These are phyloP conservation scores for Saussurea involucrata DNA, from an alignment of 129 eudicot species.

Conservation along the genomic window DNA sequence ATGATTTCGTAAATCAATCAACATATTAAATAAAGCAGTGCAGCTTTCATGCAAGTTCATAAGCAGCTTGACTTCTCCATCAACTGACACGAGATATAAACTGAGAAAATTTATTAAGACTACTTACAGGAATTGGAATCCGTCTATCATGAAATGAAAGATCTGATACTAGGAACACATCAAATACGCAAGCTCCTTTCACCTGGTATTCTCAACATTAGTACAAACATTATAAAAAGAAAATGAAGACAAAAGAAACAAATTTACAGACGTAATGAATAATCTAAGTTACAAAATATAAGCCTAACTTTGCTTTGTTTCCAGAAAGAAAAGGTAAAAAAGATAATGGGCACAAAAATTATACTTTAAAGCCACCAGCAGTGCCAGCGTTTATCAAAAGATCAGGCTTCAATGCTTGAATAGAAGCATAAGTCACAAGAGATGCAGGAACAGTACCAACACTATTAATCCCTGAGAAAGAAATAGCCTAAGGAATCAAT, in stretches of 20 bases:
- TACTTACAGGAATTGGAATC: conserved; percentile 69
- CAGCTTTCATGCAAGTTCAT: neutral
- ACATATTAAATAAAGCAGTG: neutral
- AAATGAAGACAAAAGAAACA: neutral
- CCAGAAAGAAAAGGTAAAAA: neutral
- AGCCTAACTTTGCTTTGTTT: neutral
- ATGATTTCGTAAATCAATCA: neutral
- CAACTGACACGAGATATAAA: neutral
- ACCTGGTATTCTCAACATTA: conserved; percentile 34
- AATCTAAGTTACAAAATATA: neutral
- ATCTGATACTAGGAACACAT: conserved; percentile 62
- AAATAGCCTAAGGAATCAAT: conserved; percentile 9
- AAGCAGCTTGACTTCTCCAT: neutral
- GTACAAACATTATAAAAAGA: neutral
- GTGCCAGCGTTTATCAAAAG: conserved; percentile 90
- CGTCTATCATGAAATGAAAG: conserved; percentile 73
- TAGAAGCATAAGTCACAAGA: conserved; percentile 80
- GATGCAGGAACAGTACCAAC: conserved; percentile 84
- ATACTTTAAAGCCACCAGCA: conserved; percentile 86
- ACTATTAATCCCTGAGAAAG: conserved; percentile 59
- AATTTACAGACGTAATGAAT: neutral
- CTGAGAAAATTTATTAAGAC: neutral
- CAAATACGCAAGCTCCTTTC: conserved; percentile 60
- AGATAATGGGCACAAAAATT: neutral
- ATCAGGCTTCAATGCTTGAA: conserved; percentile 82